phyloP scores from a whole-genome alignment of 495 filamentous ascomycete genomes.

The Aspergillus sclerotioniger region DNA sequence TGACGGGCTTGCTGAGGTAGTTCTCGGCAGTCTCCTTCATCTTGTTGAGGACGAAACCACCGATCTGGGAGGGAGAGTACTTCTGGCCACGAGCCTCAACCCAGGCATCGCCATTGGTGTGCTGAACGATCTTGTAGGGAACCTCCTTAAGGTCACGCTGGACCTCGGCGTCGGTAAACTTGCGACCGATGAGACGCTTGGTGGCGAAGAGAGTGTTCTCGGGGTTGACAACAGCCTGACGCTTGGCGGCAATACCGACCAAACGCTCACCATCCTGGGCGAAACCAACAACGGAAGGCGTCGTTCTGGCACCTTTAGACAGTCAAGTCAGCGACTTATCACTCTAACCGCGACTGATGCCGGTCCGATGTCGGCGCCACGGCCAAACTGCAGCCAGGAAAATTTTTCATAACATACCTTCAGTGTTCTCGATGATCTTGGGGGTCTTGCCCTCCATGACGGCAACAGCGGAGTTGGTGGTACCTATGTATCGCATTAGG shows the following conservation, averaged over 20 bases:
- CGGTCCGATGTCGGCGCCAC: neutral
- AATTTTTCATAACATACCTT: conserved; percentile 61
- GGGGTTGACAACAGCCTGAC: conserved; percentile 98
- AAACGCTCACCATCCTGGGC: conserved; percentile 95
- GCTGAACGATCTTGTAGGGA: conserved; percentile 98
- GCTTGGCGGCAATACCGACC: conserved; percentile 97
- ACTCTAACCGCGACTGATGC: neutral
- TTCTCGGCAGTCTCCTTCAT: conserved; percentile 98
- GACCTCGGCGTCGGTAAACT: conserved; percentile 93
- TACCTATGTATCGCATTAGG: conserved; percentile 55
- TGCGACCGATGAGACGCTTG: conserved; percentile 98
- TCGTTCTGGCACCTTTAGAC: conserved; percentile 80
- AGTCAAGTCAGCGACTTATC: conserved; percentile 17
- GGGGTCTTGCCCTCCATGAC: conserved; percentile 96
- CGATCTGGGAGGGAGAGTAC: conserved; percentile 97
- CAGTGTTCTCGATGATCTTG: conserved; percentile 95
- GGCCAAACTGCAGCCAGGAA: conserved; percentile 2
- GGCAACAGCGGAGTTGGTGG: conserved; percentile 97
- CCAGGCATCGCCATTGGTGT: conserved; percentile 98
- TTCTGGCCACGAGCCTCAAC: conserved; percentile 92
- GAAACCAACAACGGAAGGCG: conserved; percentile 95
- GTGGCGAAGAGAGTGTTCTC: conserved; percentile 99
- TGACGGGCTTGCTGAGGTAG: conserved; percentile 82
- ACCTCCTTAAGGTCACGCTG: conserved; percentile 98
- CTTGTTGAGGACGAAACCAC: conserved; percentile 94